These are phyloP conservation scores for Tricholoma flavovirens DNA, from an alignment of 768 basidiomycete species.

Conservation along the genomic window DNA sequence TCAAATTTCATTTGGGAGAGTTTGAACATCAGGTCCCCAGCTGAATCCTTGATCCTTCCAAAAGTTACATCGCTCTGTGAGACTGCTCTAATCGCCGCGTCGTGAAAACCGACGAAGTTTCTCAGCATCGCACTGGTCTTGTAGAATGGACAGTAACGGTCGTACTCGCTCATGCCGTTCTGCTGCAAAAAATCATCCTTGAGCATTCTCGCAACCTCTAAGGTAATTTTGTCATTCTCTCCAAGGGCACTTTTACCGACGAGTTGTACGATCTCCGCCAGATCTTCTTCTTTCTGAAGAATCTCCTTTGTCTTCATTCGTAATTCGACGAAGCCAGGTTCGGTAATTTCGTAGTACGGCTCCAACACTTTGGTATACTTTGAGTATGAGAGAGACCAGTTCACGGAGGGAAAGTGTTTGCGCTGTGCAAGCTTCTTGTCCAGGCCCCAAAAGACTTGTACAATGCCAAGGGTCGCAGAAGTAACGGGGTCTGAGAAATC, in stretches of 20 bases:
- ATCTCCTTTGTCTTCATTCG: conserved; percentile 94
- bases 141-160: conserved; percentile 97
- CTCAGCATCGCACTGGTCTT: conserved; percentile 95
- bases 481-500: conserved; percentile 99
- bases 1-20: conserved; percentile 99
- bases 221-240: conserved; percentile 96
- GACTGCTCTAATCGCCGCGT: conserved; percentile 82
- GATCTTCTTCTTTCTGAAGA: conserved; percentile 95
- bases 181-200: conserved; percentile 98
- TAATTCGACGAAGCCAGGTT: conserved; percentile 93
- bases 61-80: conserved; percentile 81
- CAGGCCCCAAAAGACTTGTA: conserved; percentile 99
- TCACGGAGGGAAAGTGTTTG: conserved; percentile 99
- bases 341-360: conserved; percentile 83
- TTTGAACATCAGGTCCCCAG: conserved; percentile 88
- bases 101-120: conserved; percentile 93
- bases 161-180: conserved; percentile 98
- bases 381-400: conserved; percentile 99
- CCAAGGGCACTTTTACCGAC: conserved; percentile 98
- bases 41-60: conserved; percentile 78
- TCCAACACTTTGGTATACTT: conserved; percentile 96
- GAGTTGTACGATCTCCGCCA: conserved; percentile 98
- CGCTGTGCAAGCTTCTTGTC: conserved; percentile 99
- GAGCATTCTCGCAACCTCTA: conserved; percentile 94
- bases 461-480: conserved; percentile 94